A percentile compares a stretch with the other conserved stretches of the same genome.
Conservation (phyloP, 2,329 filamentous ascomycete species). For the Cryoendolithus antarcticus region DNA sequence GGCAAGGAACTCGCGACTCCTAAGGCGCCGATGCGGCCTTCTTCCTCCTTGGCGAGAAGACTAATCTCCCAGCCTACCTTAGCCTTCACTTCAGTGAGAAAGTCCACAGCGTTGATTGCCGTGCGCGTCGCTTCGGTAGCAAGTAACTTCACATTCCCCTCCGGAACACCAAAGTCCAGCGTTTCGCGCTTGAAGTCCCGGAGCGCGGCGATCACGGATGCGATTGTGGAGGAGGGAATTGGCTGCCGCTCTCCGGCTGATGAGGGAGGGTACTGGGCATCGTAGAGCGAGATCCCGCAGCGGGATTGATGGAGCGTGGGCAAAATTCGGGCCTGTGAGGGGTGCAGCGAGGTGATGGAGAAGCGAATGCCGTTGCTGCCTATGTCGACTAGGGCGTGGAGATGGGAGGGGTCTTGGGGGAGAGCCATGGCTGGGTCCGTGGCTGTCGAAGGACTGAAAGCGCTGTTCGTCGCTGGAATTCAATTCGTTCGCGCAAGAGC, state of each 20-base stretch:
- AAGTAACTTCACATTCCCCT: slow-evolving; percentile 57
- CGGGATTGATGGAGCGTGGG: slow-evolving; percentile 68
- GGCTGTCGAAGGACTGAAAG: no score
- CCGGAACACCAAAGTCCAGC: slow-evolving; percentile 53
- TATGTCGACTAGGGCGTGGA: slow-evolving; percentile 24
- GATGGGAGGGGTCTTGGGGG: slow-evolving; percentile 2
- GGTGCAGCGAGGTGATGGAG: slow-evolving; percentile 68
- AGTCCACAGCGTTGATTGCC: slow-evolving; percentile 59
- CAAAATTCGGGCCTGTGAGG: slow-evolving; percentile 58
- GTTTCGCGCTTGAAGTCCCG: slow-evolving; percentile 62
- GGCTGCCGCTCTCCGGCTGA: slow-evolving; percentile 31
- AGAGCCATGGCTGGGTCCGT: no score
- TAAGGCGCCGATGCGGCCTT: slow-evolving; percentile 71
- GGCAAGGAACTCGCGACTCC: slow-evolving; percentile 67
- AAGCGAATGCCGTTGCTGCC: slow-evolving; percentile 83
- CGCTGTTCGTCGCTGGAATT: no score
- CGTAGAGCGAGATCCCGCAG: slow-evolving; percentile 73
- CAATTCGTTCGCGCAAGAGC: no score
- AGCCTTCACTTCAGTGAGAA: slow-evolving; percentile 51
- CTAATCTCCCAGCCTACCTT: slow-evolving; percentile 57
- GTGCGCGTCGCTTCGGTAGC: slow-evolving; percentile 83
- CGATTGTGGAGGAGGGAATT: slow-evolving; percentile 48
- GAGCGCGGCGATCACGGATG: slow-evolving; percentile 52
- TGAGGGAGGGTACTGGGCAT: slow-evolving; percentile 46
- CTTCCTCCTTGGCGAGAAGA: slow-evolving; percentile 64